Evolutionary conservation across 2,329 filamentous ascomycete species (phyloP).

Genomic region (Colletotrichum destructivum): DNA sequence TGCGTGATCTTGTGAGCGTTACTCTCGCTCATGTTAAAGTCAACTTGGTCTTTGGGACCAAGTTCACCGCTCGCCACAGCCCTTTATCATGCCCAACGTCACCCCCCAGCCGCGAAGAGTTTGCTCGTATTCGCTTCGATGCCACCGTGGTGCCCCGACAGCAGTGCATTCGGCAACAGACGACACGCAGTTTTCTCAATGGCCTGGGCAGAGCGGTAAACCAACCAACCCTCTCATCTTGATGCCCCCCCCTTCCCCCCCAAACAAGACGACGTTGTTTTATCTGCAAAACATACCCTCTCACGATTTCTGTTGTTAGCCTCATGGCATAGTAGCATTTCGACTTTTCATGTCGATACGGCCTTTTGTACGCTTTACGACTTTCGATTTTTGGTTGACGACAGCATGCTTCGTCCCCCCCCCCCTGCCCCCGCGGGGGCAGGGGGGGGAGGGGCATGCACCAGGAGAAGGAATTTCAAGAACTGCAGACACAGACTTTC

Average conservation of each 20-base stretch:
- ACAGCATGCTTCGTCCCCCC: constrained; percentile 21
- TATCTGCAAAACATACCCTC: constrained; percentile 17
- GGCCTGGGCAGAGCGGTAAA: constrained; percentile 9
- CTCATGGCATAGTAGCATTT: constrained; percentile 10
- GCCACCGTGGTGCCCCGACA: constrained; percentile 6
- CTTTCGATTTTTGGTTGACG: constrained; percentile 21
- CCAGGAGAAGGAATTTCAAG: constrained; percentile 12
- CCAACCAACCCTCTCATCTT: background rate
- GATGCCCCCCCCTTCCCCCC: background rate
- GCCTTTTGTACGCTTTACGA: constrained; percentile 38
- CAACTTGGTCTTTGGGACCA: background rate
- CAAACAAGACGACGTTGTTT: constrained; percentile 21
- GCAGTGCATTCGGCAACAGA: constrained; percentile 15
- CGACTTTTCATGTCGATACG: constrained; percentile 20
- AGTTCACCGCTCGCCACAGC: background rate
- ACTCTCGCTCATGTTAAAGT: background rate
- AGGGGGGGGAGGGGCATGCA: background rate
- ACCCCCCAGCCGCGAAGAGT: background rate
- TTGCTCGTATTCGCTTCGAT: constrained; percentile 5
- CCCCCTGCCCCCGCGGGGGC: too few species aligned
- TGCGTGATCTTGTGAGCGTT: constrained; percentile 44
- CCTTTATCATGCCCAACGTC: too few species aligned
- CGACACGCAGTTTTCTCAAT: constrained; percentile 11
- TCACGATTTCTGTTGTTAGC: constrained; percentile 9
- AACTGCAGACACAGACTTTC: constrained; percentile 4